phyloP scores from a whole-genome alignment of 768 basidiomycete genomes.

The Lactarius sp. region DNA sequence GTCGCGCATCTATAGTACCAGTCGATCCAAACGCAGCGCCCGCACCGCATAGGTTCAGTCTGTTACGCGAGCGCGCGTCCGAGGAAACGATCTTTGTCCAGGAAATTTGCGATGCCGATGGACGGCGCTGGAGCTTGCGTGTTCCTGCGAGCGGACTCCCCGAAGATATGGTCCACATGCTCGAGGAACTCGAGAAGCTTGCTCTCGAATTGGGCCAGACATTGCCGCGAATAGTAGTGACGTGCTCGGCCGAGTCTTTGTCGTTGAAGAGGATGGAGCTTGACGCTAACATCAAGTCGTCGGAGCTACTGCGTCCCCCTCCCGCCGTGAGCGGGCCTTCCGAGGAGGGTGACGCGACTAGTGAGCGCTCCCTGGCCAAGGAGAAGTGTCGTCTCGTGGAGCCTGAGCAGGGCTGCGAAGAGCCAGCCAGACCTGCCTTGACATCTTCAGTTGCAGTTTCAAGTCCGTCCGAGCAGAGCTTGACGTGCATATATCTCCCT shows the following conservation, averaged over 20 bases:
- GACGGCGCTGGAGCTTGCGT: constrained; percentile 24
- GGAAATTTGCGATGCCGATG: constrained; percentile 23
- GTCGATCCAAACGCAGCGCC: constrained; percentile 12
- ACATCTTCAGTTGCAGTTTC: background rate
- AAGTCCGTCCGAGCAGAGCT: constrained; percentile 15
- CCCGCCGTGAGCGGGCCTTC: background rate
- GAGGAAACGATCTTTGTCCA: constrained; percentile 22
- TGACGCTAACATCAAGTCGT: background rate
- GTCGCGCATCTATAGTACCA: constrained; percentile 20
- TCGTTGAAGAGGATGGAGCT: background rate
- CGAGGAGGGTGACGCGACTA: background rate
- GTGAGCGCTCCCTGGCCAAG: background rate
- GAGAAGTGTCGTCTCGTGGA: constrained; percentile 5
- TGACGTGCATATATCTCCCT: constrained; percentile 22
- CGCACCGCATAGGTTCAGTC: constrained; percentile 20
- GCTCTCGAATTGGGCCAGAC: constrained; percentile 20
- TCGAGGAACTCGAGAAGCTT: constrained; percentile 24
- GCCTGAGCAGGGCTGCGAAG: background rate
- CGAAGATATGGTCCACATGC: constrained; percentile 22
- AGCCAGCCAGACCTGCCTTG: background rate
- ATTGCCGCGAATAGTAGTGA: constrained; percentile 24
- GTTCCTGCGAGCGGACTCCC: constrained; percentile 24
- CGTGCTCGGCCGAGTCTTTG: constrained; percentile 20
- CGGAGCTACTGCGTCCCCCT: constrained; percentile 12
- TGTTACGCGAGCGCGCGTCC: constrained; percentile 19